These are phyloP conservation scores for Aspergillus udagawae DNA, from an alignment of 2,329 filamentous ascomycete species.

Conservation along the genomic window DNA sequence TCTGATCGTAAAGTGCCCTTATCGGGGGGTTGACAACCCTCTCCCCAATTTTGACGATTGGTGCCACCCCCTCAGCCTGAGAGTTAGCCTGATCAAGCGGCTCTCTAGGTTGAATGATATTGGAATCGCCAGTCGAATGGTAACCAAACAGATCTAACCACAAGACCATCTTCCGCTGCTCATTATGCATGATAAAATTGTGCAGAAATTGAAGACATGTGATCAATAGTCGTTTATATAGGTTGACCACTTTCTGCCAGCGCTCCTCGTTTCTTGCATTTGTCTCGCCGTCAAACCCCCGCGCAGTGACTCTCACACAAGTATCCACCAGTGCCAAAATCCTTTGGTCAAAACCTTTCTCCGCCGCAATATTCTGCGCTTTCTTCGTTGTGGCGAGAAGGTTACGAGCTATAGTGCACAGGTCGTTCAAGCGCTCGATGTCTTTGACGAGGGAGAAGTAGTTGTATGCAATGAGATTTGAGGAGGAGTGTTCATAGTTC, in stretches of 20 bases:
- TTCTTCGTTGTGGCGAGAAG: slow-evolving; percentile 57
- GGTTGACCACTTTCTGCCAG: slow-evolving; percentile 62
- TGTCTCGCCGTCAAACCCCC: slow-evolving; percentile 62
- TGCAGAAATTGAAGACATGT: slow-evolving; percentile 64
- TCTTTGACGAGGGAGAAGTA: slow-evolving; percentile 58
- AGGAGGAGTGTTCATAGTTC: slow-evolving; percentile 56
- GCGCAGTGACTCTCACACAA: slow-evolving; percentile 60
- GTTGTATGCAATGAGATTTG: slow-evolving; percentile 58
- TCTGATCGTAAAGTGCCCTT: slow-evolving; percentile 40
- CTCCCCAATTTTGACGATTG: slow-evolving; percentile 41
- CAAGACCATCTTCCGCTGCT: slow-evolving; percentile 60
- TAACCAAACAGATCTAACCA: slow-evolving; percentile 64
- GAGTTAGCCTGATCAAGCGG: slow-evolving; percentile 36
- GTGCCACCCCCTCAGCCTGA: slow-evolving; percentile 37
- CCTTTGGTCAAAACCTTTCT: slow-evolving; percentile 57
- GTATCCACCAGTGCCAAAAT: slow-evolving; percentile 60
- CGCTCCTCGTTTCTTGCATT: slow-evolving; percentile 60
- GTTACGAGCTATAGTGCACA: slow-evolving; percentile 60
- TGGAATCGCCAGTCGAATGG: slow-evolving; percentile 44
- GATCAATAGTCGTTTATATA: slow-evolving; percentile 63
- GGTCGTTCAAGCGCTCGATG: slow-evolving; percentile 59
- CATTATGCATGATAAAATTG: slow-evolving; percentile 63
- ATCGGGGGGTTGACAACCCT: slow-evolving; percentile 41
- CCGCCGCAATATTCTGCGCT: slow-evolving; percentile 60
- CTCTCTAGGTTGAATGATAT: slow-evolving; percentile 42